Evolutionary conservation across 805 yeast species (phyloP).

Genomic region (Metschnikowia shivogae): DNA sequence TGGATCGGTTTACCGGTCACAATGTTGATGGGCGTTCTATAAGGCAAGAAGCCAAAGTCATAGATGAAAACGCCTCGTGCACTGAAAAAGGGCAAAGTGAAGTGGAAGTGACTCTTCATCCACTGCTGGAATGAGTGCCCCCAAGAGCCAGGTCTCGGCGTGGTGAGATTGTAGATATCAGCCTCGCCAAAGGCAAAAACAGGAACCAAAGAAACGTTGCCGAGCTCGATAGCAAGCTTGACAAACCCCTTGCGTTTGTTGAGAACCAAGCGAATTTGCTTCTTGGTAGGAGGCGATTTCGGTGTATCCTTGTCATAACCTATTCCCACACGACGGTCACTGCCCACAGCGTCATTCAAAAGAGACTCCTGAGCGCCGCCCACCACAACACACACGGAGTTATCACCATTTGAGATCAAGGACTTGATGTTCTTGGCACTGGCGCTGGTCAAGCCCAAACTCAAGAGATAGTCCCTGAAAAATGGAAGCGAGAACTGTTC

Average conservation of each 20-base stretch:
- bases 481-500: constrained; percentile 83
- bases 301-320: constrained; percentile 21
- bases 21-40: constrained; percentile 70
- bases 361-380: constrained; percentile 96
- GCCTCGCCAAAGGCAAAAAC: constrained; percentile 90
- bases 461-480: constrained; percentile 77
- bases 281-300: constrained; percentile 30
- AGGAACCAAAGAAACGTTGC: constrained; percentile 80
- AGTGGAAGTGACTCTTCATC: constrained; percentile 68
- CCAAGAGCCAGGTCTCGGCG: constrained; percentile 38
- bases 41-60: constrained; percentile 88
- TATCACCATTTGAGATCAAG: constrained; percentile 56
- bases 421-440: constrained; percentile 66
- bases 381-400: constrained; percentile 82
- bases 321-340: constrained; percentile 30
- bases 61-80: constrained; percentile 92
- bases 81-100: constrained; percentile 86
- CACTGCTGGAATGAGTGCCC: constrained; percentile 61
- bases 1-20: constrained; percentile 69
- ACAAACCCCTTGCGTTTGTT: constrained; percentile 84
- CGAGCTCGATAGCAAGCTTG: constrained; percentile 75
- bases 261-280: constrained; percentile 62
- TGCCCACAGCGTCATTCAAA: constrained; percentile 40
- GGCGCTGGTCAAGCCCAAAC: constrained; percentile 83
- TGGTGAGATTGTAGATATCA: constrained; percentile 44